Evolutionary conservation across 2,329 filamentous ascomycete genomes (phyloP).

Genomic region (Phyllosticta citribraziliensis): DNA sequence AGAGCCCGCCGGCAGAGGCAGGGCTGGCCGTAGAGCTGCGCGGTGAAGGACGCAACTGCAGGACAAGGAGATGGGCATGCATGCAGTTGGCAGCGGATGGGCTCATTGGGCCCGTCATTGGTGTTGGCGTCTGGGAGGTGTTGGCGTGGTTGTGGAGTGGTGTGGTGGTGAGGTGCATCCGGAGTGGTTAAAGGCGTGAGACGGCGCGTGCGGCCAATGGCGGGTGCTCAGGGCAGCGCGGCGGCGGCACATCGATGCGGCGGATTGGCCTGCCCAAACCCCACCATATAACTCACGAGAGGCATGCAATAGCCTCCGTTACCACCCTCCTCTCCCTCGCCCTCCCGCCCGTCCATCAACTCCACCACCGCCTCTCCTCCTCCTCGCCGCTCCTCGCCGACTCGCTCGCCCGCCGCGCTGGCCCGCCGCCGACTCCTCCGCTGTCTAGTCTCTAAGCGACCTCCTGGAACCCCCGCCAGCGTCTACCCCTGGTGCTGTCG

Average conservation of each 20-base stretch:
- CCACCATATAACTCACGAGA: constrained; percentile 9
- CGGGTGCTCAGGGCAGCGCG: background rate
- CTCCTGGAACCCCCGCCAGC: constrained; percentile 7
- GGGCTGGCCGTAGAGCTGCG: background rate
- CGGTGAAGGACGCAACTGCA: background rate
- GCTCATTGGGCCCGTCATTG: background rate
- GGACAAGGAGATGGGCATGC: background rate
- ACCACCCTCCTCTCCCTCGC: background rate
- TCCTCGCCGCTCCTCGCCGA: background rate
- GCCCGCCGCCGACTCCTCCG: background rate
- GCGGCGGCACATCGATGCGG: background rate
- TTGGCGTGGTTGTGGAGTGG: background rate
- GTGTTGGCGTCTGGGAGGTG: background rate
- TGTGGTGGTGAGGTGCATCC: background rate
- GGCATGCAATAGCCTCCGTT: constrained; percentile 3
- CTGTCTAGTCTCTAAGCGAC: background rate
- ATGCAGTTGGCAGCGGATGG: background rate
- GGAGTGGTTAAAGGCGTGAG: background rate
- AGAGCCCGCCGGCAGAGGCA: background rate
- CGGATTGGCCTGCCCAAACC: constrained; percentile 6
- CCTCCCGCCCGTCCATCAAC: background rate
- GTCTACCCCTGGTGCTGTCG: background rate
- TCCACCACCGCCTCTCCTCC: background rate
- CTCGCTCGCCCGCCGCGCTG: background rate
- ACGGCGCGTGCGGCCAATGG: background rate